A percentile compares a stretch with the other conserved stretches of the same genome.
Conservation (phyloP, 1,139 yeast species). For the Candida pseudocylindracea region DNA sequence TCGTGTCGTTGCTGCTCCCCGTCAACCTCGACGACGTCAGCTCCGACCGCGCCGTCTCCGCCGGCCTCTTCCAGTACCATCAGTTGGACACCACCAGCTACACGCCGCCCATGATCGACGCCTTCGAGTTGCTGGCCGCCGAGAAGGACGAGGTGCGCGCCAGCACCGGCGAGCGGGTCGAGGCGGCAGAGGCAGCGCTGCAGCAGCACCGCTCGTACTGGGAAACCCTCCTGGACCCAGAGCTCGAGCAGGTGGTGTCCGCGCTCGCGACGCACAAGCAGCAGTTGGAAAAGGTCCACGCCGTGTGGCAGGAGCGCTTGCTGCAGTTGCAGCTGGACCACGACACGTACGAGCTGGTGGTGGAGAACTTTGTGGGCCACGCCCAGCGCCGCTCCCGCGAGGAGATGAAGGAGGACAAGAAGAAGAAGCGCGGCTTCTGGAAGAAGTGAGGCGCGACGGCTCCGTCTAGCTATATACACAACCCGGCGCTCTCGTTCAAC, state of each 20-base stretch:
- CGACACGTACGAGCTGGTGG: conserved; percentile 45
- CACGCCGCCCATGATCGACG: conserved; percentile 9
- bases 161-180: conserved; percentile 11
- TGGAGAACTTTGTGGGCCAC: conserved; percentile 49
- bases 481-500: too few species aligned
- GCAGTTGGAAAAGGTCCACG: conserved; percentile 13
- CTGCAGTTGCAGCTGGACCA: conserved; percentile 24
- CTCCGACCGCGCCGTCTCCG: not conserved
- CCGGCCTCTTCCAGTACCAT: conserved; percentile 5
- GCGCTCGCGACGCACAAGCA: conserved; percentile 10
- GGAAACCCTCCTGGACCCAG: conserved; percentile 6
- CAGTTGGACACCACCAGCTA: conserved; percentile 14
- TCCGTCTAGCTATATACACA: too few species aligned
- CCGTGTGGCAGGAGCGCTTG: conserved; percentile 25
- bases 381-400: conserved; percentile 34
- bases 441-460: too few species aligned
- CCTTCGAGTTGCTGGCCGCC: conserved; percentile 6
- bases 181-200: conserved; percentile 14
- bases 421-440: conserved; percentile 8
- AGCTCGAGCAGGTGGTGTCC: conserved; percentile 9
- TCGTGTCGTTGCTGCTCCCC: conserved; percentile 36
- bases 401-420: conserved; percentile 18
- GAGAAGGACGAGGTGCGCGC: conserved; percentile 4
- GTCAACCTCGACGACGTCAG: conserved; percentile 28
- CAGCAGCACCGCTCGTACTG: conserved; percentile 11